These are phyloP conservation scores for Monascus purpureus DNA, from an alignment of 495 filamentous ascomycete species.

Conservation along the genomic window DNA sequence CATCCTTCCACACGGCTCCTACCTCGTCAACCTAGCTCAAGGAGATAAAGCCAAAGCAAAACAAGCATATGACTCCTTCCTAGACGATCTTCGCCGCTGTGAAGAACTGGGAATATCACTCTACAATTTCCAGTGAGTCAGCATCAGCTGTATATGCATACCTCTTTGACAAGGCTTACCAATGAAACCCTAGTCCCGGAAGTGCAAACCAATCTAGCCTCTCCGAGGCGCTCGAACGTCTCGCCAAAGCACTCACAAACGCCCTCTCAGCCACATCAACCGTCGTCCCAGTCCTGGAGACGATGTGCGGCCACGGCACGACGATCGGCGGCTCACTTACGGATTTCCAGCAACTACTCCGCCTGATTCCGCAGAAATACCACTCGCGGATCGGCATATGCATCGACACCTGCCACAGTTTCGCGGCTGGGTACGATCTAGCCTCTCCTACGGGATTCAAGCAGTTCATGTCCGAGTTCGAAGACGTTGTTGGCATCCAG, in stretches of 20 bases:
- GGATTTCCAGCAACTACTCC: constrained; percentile 75
- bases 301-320: constrained; percentile 84
- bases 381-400: constrained; percentile 89
- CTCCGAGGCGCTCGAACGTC: constrained; percentile 55
- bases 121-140: constrained; percentile 81
- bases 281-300: constrained; percentile 78
- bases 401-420: constrained; percentile 92
- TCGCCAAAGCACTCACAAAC: constrained; percentile 65
- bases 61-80: constrained; percentile 76
- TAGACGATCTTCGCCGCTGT: constrained; percentile 81
- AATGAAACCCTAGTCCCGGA: constrained; percentile 43
- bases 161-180: constrained; percentile 4
- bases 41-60: constrained; percentile 60
- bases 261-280: constrained; percentile 60
- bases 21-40: constrained; percentile 91
- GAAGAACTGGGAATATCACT: constrained; percentile 76
- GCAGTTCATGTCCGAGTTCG: constrained; percentile 58
- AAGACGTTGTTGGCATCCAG: constrained; percentile 59
- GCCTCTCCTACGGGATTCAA: constrained; percentile 59
- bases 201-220: constrained; percentile 53
- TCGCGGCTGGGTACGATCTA: constrained; percentile 86
- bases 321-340: constrained; percentile 76
- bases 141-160: neutral
- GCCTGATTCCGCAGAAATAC: constrained; percentile 46
- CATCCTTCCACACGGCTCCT: constrained; percentile 83